Evolutionary conservation across 371 early-diverging fungal species (phyloP).

Genomic region (Zancudomyces culisetae): DNA sequence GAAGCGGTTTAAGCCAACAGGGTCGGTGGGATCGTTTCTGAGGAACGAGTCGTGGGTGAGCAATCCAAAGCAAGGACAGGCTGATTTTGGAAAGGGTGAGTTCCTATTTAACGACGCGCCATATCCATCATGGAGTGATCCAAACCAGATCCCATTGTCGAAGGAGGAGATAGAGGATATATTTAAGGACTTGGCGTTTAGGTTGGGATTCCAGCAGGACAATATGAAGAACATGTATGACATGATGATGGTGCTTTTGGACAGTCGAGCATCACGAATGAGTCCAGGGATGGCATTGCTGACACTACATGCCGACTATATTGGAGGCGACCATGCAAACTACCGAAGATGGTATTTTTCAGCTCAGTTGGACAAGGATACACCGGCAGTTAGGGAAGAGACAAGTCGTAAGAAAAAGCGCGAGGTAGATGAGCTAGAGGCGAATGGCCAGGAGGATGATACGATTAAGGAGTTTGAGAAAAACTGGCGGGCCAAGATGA

Average conservation of each 20-base stretch:
- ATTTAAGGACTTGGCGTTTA: slow-evolving; percentile 34
- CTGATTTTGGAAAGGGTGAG: slow-evolving; percentile 24
- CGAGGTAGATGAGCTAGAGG: slow-evolving; percentile 18
- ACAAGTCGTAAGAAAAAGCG: slow-evolving; percentile 22
- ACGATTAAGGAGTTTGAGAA: slow-evolving; percentile 33
- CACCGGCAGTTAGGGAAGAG: slow-evolving; percentile 28
- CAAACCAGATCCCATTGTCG: slow-evolving; percentile 36
- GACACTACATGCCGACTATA: slow-evolving; percentile 66
- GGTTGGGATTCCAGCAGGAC: slow-evolving; percentile 70
- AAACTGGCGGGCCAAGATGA: slow-evolving; percentile 51
- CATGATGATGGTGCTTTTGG: slow-evolving; percentile 61
- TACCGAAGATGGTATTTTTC: slow-evolving; percentile 76
- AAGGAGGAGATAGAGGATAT: slow-evolving; percentile 43
- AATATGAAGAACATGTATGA: slow-evolving; percentile 55
- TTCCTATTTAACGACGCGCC: slow-evolving; percentile 23
- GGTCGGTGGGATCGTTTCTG: slow-evolving; percentile 27
- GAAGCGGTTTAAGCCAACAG: slow-evolving; percentile 30
- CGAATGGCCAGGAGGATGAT: slow-evolving; percentile 19
- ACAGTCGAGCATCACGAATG: slow-evolving; percentile 66
- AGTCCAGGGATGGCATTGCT: slow-evolving; percentile 48
- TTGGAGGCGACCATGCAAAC: slow-evolving; percentile 69
- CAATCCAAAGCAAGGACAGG: slow-evolving; percentile 17
- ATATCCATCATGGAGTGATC: slow-evolving; percentile 53
- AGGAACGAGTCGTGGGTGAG: slow-evolving; percentile 30
- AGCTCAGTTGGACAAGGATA: slow-evolving; percentile 53